A percentile compares a stretch with the other conserved stretches of the same genome.
phyloP scores from a whole-genome alignment of 2,329 filamentous ascomycete species.

The Zarea fungicola region DNA sequence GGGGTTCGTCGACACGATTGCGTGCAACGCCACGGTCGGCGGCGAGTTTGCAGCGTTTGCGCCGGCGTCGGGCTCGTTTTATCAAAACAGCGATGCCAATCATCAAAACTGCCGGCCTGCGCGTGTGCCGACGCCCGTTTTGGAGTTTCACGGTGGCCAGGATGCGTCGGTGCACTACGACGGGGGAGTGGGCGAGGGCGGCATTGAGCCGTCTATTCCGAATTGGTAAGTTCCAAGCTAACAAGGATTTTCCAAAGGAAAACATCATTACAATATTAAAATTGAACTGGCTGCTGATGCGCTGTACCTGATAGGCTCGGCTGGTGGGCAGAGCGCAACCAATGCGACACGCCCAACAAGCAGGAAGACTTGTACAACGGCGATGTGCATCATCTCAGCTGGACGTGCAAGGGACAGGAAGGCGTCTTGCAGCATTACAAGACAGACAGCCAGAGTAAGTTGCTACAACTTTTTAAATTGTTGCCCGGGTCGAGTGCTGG shows the following conservation, averaged over 20 bases:
- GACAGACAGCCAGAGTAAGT: conserved; percentile 33
- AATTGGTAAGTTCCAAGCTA: conserved; percentile 22
- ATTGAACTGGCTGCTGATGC: not conserved
- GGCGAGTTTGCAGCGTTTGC: conserved; percentile 41
- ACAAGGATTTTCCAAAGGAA: too few species aligned
- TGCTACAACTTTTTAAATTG: not conserved
- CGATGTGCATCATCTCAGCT: conserved; percentile 38
- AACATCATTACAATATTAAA: too few species aligned
- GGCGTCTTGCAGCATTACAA: conserved; percentile 40
- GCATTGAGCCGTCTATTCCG: conserved; percentile 33
- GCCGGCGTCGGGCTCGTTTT: conserved; percentile 40
- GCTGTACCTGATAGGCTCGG: conserved; percentile 25
- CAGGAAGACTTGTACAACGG: conserved; percentile 30
- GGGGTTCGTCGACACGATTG: conserved; percentile 42
- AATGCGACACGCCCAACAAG: conserved; percentile 27
- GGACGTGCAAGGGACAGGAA: conserved; percentile 33
- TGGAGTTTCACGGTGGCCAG: conserved; percentile 41
- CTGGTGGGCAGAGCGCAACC: conserved; percentile 37
- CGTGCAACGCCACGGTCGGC: conserved; percentile 36
- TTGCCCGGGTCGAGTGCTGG: not conserved
- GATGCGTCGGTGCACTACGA: conserved; percentile 39
- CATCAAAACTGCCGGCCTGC: conserved; percentile 32
- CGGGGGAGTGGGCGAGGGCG: conserved; percentile 38
- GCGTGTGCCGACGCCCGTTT: conserved; percentile 33
- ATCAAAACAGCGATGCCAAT: conserved; percentile 35